phyloP scores from a whole-genome alignment of 441 rosid genomes.

The Adansonia gregorii region DNA sequence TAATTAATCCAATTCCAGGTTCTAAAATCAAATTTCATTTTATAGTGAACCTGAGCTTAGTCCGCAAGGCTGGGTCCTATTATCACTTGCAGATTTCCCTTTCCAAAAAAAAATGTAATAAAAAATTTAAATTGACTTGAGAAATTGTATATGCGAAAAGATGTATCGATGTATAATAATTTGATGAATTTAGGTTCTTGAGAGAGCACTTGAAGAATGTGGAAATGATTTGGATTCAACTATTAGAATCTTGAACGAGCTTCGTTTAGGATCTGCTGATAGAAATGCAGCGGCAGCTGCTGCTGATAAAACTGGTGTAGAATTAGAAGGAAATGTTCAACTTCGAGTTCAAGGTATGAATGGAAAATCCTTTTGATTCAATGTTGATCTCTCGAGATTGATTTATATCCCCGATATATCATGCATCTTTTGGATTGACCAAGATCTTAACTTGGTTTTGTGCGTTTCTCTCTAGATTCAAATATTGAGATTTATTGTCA shows the following conservation, averaged over 20 bases:
- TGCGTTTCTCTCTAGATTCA: conserved; percentile 17
- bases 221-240: conserved; percentile 89
- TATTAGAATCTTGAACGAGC: conserved; percentile 78
- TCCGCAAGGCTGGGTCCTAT: no score
- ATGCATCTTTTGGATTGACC: conserved; percentile 17
- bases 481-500: neutral
- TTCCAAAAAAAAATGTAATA: no score
- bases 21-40: neutral
- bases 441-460: neutral
- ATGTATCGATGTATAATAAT: neutral
- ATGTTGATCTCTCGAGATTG: neutral
- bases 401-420: neutral
- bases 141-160: neutral
- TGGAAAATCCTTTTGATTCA: neutral
- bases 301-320: conserved; percentile 38
- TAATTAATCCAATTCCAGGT: neutral
- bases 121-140: neutral
- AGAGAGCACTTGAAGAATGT: conserved; percentile 76
- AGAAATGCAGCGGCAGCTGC: conserved; percentile 21
- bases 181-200: conserved; percentile 57
- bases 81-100: no score
- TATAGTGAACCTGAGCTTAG: neutral
- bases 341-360: conserved; percentile 50
- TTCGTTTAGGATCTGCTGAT: conserved; percentile 66
- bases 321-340: conserved; percentile 40